Evolutionary conservation across 2,329 filamentous ascomycete genomes (phyloP).

Genomic region (Golovinomyces cichoracearum): DNA sequence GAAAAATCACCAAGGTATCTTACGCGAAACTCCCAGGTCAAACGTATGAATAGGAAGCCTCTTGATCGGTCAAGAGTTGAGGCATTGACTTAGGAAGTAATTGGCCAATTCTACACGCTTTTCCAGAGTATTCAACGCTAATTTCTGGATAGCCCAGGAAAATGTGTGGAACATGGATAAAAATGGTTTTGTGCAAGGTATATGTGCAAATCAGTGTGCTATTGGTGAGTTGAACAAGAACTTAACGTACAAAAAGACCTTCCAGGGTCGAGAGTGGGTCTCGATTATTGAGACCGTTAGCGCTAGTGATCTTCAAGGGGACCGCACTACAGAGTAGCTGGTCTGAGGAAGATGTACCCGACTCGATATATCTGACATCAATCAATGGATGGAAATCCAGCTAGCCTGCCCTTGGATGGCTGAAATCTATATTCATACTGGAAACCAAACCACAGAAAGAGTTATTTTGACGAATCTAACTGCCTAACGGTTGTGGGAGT

Average conservation of each 20-base stretch:
- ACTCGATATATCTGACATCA: background rate
- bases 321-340: background rate
- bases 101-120: background rate
- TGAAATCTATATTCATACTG: background rate
- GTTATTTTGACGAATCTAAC: background rate
- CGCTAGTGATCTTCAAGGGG: background rate
- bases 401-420: background rate
- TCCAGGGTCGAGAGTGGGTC: background rate
- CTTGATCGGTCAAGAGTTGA: background rate
- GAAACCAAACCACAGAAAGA: background rate
- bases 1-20: no score
- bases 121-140: background rate
- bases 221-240: background rate
- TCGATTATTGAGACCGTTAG: background rate
- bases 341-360: background rate
- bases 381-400: background rate
- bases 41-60: background rate
- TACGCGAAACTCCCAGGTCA: background rate
- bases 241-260: background rate
- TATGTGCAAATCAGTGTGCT: background rate
- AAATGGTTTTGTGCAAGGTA: background rate
- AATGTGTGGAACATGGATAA: conserved; percentile 1
- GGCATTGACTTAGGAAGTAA: background rate
- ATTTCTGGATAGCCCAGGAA: background rate
- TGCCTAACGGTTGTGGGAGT: background rate